Evolutionary conservation across 148 eudicot genomes (phyloP), one percentile per base, ranked within the genome.

Genomic region (Camellia granthamiana): DNA sequence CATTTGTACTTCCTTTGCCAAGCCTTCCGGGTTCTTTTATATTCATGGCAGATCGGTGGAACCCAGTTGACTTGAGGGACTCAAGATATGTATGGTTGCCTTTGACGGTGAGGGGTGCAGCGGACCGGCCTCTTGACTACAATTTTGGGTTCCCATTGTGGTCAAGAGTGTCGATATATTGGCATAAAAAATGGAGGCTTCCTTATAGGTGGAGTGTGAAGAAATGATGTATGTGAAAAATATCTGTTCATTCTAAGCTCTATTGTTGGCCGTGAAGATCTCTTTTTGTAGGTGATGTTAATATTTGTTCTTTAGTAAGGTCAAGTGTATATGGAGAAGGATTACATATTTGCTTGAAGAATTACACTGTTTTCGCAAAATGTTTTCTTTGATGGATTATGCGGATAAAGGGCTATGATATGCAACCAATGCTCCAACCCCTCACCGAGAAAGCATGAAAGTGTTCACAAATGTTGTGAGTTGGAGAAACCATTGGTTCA

Each of bases 41-140:
- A 46, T 93, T 96, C 82, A 96, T 96, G 95, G 97, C 99, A 1
- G 97, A 96, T 84, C 74, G 99, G 75, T 96, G 99, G 99, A 96
- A 91, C 76, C 99, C 98, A 0, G 92, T 94, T 3, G 98, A 93
- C 81, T 81, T 96, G 84, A 88, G 91, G 90, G 97, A 96, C 82
- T 96, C 99, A 6, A 91, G 99, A 80, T 92, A 96, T 67, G 92
- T 96, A 3, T 96, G 99, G 99, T 80, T 96, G 84, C 99, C 99
- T 16, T 76, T 93, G 59, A 84, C 84, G 13, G 91, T 92, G 43
- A 90, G 88, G 16, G 98, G 99, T 61, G 88, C 97, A 3, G 95
- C 84, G n/a, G 99, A 96, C 79, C 88, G 83, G 79, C 99, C 97
- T 65, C 84, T 93, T 7, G 98, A 93, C 64, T 92, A 87, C 80